Conservation (phyloP, 129 eudicot species). For the Glebionis coronaria region DNA sequence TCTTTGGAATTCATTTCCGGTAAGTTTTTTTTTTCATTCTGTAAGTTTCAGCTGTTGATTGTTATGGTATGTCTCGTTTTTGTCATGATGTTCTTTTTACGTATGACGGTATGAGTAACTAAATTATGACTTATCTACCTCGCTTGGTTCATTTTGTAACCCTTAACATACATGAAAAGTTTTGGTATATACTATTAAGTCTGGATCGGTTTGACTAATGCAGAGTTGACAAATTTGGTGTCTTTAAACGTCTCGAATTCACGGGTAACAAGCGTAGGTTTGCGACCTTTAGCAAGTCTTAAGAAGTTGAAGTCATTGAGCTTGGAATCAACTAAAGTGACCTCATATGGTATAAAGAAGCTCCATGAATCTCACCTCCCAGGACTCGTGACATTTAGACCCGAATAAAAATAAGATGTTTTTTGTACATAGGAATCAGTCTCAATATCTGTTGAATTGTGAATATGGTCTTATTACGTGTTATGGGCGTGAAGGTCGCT, state of each 20-base stretch:
- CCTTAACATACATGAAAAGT: no score
- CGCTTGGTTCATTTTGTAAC: no score
- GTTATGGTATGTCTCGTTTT: no score
- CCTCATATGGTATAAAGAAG: slow-evolving; percentile 74
- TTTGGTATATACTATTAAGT: no score
- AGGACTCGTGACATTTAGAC: slow-evolving; percentile 66
- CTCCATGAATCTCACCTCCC: slow-evolving; percentile 73
- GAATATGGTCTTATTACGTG: slow-evolving; percentile 13
- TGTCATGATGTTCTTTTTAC: no score
- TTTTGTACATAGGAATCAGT: background rate
- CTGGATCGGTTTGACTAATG: slow-evolving; percentile 7
- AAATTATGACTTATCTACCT: no score
- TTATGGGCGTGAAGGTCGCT: slow-evolving; percentile 12
- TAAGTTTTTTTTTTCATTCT: slow-evolving; percentile 20
- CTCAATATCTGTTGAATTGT: slow-evolving; percentile 23
- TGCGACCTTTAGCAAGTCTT: slow-evolving; percentile 59
- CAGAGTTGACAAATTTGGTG: slow-evolving; percentile 78
- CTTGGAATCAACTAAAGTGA: slow-evolving; percentile 90
- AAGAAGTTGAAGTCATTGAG: slow-evolving; percentile 75
- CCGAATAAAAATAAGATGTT: slow-evolving; percentile 45
- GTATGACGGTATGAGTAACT: no score
- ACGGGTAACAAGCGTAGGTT: slow-evolving; percentile 70
- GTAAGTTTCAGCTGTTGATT: no score
- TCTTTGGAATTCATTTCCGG: slow-evolving; percentile 86
- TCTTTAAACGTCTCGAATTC: slow-evolving; percentile 81